Conservation (phyloP, 768 basidiomycete genomes). For the Leccinum longicurvipes region DNA sequence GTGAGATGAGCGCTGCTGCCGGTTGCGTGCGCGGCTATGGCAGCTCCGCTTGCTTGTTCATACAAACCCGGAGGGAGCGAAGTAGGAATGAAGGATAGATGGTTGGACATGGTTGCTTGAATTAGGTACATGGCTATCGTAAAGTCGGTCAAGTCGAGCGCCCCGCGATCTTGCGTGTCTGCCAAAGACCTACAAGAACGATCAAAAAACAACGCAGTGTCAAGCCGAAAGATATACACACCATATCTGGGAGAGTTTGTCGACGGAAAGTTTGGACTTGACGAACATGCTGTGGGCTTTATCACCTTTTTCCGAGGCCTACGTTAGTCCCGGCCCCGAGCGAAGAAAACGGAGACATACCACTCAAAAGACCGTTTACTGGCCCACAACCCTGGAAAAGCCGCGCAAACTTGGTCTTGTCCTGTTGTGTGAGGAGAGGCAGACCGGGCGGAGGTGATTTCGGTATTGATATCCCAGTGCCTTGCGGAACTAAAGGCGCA, state of each 20-base stretch:
- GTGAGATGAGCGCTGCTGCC: constrained; percentile 57
- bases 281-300: constrained; percentile 89
- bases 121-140: constrained; percentile 96
- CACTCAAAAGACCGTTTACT: constrained; percentile 70
- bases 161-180: constrained; percentile 91
- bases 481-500: constrained; percentile 50
- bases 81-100: constrained; percentile 66
- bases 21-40: constrained; percentile 50
- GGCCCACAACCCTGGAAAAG: constrained; percentile 75
- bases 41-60: constrained; percentile 65
- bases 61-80: constrained; percentile 80
- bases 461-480: constrained; percentile 52
- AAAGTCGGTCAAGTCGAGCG: constrained; percentile 88
- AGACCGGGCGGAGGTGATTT: constrained; percentile 58
- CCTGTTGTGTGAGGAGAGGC: constrained; percentile 72
- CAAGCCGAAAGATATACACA: constrained; percentile 32
- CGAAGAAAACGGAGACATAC: constrained; percentile 39
- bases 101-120: constrained; percentile 83
- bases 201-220: background rate
- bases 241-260: constrained; percentile 93
- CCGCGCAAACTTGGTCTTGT: constrained; percentile 78
- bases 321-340: background rate
- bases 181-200: constrained; percentile 69
- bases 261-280: constrained; percentile 83
- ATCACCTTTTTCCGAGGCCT: constrained; percentile 50